Evolutionary conservation across 2,329 filamentous ascomycete genomes (phyloP), one percentile per base, ranked within the genome.

Genomic region (Trematosphaeria pertusa): DNA sequence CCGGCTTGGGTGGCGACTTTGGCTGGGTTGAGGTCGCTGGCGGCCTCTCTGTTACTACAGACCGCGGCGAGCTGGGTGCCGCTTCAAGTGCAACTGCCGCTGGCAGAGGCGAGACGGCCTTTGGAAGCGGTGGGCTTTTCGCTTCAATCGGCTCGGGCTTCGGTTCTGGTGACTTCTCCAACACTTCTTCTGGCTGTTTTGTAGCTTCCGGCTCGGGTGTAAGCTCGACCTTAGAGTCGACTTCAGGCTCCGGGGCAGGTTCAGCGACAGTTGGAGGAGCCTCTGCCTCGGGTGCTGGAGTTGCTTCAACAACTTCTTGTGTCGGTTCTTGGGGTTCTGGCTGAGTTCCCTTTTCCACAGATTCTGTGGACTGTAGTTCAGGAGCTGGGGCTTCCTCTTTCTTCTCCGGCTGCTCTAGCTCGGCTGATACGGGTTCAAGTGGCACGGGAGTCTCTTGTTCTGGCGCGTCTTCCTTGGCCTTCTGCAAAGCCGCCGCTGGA

Each of bases 1-100:
- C 38, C 14, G 49, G 39, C 53, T 61, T 52, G 59, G 59, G 47
- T 68, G 68, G 56, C 58, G 69, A 49, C 64, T 65, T 54, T 54
- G 37, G 50, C 34, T 36, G 43, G 46, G 59, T 44, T 32, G 43
- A 44, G 36, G 36, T 44, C 31, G 38, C 32, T 39, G 45, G 52
- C 21, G 56, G 53, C 37, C 50, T 55, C 39, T 56, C 55, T 44
- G 50, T 54, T 41, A 49, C 47, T 12, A 53, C 43, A 48, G 61
- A 62, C 46, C 52, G 58, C 51, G 58, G 56, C 43, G 58, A 56
- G 39, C 43, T 42, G 22, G 52, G 46, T 35, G 46, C 46, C 37
- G 46, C 46, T 42, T 61, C 55, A 35, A 53, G 50, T 20, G 44
- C 42, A 43, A 44, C 48, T 46, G 54, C 50, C 22, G 46, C 50